Conservation (phyloP, 2,329 filamentous ascomycete genomes). For the Aspergillus sp. region DNA sequence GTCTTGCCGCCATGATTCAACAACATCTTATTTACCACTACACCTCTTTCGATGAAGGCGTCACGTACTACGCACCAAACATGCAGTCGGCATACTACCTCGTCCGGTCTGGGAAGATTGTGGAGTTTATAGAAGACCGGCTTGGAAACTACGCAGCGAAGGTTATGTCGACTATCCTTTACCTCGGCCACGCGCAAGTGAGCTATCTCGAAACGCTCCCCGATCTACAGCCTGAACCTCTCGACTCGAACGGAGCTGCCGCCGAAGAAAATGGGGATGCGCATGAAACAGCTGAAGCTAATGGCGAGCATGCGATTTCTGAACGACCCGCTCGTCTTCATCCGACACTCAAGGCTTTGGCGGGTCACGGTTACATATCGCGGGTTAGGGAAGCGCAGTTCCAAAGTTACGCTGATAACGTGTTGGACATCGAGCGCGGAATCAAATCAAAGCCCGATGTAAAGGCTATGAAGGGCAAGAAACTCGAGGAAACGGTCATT, state of each 20-base stretch:
- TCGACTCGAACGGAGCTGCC: constrained; percentile 24
- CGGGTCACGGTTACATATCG: constrained; percentile 42
- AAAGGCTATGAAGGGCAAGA: constrained; percentile 40
- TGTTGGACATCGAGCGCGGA: constrained; percentile 38
- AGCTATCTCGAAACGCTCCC: constrained; percentile 45
- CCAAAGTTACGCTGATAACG: constrained; percentile 41
- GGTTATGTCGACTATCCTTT: constrained; percentile 71
- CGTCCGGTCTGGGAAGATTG: constrained; percentile 75
- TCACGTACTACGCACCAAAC: constrained; percentile 82
- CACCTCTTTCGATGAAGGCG: constrained; percentile 59
- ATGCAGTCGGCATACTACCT: constrained; percentile 77
- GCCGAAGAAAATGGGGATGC: constrained; percentile 21
- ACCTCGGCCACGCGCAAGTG: constrained; percentile 70
- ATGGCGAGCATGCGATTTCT: constrained; percentile 23
- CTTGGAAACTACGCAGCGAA: constrained; percentile 73
- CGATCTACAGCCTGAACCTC: constrained; percentile 28
- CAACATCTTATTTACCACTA: constrained; percentile 81
- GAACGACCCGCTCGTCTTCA: constrained; percentile 30
- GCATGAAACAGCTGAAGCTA: constrained; percentile 19
- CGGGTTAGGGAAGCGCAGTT: constrained; percentile 42
- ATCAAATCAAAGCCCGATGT: constrained; percentile 30
- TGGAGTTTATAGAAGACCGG: constrained; percentile 70
- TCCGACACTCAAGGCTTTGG: constrained; percentile 39
- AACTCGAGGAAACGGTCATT: constrained; percentile 33
- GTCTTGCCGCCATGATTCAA: constrained; percentile 80